Conservation (phyloP, 345 rosid genomes). For the Citrus sp. region DNA sequence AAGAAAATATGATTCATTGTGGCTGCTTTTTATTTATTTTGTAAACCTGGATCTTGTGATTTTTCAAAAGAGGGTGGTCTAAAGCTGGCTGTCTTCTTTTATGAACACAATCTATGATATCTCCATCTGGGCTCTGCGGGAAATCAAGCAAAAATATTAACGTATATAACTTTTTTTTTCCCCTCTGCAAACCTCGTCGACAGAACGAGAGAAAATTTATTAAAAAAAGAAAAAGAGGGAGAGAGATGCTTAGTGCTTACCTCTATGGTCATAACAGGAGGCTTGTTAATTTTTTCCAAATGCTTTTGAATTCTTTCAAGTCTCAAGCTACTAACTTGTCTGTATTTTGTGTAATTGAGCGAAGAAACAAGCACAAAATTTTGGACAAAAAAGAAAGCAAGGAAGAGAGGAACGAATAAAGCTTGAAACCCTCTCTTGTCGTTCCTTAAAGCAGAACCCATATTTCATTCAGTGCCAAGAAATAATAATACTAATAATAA, state of each 20-base stretch:
- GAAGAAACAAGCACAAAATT: constrained; percentile 28
- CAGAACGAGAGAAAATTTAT: neutral
- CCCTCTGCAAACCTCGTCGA: neutral
- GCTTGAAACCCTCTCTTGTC: constrained; percentile 19
- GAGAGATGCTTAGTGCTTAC: constrained; percentile 30
- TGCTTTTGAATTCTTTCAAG: constrained; percentile 75
- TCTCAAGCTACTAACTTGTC: constrained; percentile 72
- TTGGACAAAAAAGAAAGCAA: constrained; percentile 20
- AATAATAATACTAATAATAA: neutral
- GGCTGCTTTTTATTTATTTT: neutral
- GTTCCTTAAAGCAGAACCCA: constrained; percentile 17
- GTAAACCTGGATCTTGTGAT: constrained; percentile 93
- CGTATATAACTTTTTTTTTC: neutral
- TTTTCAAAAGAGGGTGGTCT: constrained; percentile 88
- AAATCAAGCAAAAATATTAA: neutral
- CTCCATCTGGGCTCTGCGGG: constrained; percentile 80
- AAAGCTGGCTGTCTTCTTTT: constrained; percentile 85
- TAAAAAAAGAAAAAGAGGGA: neutral
- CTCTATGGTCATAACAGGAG: constrained; percentile 74
- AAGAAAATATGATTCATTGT: neutral
- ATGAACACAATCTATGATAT: constrained; percentile 84
- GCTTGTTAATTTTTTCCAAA: constrained; percentile 80
- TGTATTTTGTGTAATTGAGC: constrained; percentile 46
- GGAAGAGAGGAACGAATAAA: constrained; percentile 18
- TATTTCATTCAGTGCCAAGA: constrained; percentile 44